Percentiles rank a stretch among this genome's conserved stretches.
phyloP scores from a whole-genome alignment of 2,329 filamentous ascomycete species.

The Pleochaeta shiraiana region DNA sequence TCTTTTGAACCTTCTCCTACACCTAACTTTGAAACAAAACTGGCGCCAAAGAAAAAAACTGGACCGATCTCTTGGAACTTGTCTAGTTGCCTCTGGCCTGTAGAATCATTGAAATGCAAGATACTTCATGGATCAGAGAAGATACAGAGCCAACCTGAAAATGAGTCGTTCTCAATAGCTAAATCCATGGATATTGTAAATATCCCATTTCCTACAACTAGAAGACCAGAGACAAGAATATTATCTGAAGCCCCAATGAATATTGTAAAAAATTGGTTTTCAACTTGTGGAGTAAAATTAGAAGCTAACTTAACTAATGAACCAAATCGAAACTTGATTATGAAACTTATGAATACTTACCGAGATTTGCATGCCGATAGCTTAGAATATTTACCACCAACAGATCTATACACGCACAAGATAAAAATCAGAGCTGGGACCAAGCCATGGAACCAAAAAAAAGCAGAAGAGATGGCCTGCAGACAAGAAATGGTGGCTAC shows the following conservation, averaged over 20 bases:
- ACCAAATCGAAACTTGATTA: background rate
- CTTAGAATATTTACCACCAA: background rate
- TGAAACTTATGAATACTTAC: background rate
- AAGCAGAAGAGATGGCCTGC: background rate
- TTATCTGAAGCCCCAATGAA: background rate
- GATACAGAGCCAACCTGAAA: background rate
- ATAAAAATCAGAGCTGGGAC: background rate
- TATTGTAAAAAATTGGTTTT: background rate
- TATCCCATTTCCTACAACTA: background rate
- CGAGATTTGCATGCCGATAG: background rate
- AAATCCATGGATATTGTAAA: background rate
- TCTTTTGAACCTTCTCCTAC: background rate
- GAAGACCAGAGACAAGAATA: background rate
- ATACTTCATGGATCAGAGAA: background rate
- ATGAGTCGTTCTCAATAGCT: background rate
- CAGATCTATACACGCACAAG: background rate
- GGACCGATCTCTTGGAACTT: background rate
- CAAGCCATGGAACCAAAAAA: background rate
- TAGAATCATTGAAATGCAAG: background rate
- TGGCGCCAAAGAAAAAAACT: background rate
- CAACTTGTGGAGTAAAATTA: background rate
- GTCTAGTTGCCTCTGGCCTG: background rate
- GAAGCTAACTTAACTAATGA: background rate
- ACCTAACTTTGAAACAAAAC: background rate
- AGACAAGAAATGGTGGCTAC: background rate